Evolutionary conservation across 2,329 filamentous ascomycete species (phyloP).

Genomic region (Calonectria ilicicola): DNA sequence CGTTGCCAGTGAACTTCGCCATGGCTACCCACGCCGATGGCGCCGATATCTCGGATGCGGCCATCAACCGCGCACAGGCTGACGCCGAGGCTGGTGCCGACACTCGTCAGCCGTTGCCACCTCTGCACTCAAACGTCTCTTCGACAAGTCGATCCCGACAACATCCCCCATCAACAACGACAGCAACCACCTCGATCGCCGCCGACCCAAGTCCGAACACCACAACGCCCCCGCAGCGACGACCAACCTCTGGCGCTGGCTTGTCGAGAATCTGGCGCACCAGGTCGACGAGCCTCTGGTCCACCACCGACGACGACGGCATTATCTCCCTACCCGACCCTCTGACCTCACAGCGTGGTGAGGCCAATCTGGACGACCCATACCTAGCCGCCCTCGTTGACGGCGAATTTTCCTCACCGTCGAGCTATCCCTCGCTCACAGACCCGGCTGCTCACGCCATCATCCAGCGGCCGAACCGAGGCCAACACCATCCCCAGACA

Average conservation of each 20-base stretch:
- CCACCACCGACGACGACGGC: slow-evolving; percentile 3
- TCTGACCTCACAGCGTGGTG: slow-evolving; percentile 17
- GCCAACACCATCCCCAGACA: slow-evolving; percentile 18
- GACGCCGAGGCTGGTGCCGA: slow-evolving; percentile 17
- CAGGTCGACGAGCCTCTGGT: background rate
- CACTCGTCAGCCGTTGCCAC: slow-evolving; percentile 39
- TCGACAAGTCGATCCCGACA: slow-evolving; percentile 8
- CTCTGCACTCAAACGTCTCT: slow-evolving; percentile 17
- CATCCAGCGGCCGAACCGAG: slow-evolving; percentile 4
- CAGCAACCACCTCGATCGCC: background rate
- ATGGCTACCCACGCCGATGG: slow-evolving; percentile 38
- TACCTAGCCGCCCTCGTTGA: slow-evolving; percentile 43
- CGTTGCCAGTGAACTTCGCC: slow-evolving; percentile 29
- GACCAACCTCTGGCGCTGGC: background rate
- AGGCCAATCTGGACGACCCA: slow-evolving; percentile 36
- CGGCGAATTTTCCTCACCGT: slow-evolving; percentile 51
- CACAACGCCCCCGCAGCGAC: slow-evolving; percentile 12
- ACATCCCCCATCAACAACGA: slow-evolving; percentile 12
- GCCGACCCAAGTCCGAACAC: background rate
- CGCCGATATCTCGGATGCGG: slow-evolving; percentile 28
- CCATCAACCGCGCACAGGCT: slow-evolving; percentile 25
- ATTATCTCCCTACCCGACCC: background rate
- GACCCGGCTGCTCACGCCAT: slow-evolving; percentile 27
- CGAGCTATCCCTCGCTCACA: slow-evolving; percentile 48
- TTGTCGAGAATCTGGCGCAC: background rate